Conservation (phyloP, 2,329 filamentous ascomycete species). For the Coleophoma cylindrospora region DNA sequence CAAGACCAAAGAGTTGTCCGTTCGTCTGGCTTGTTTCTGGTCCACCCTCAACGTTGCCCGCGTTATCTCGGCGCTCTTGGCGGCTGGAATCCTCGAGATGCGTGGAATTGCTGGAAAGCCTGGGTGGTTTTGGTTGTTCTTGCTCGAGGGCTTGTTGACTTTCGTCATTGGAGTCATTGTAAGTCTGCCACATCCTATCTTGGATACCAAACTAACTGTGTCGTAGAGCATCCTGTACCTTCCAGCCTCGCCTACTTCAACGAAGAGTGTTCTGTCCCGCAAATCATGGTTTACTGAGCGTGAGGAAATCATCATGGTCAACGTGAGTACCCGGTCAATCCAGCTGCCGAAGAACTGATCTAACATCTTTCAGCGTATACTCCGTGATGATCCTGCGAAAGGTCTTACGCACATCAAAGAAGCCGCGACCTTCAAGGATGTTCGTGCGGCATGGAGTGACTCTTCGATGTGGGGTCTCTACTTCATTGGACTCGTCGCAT, state of each 20-base stretch:
- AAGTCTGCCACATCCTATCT: constrained; percentile 3
- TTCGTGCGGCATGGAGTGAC: constrained; percentile 39
- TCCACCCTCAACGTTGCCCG: constrained; percentile 36
- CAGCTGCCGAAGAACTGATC: background rate
- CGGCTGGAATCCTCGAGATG: constrained; percentile 43
- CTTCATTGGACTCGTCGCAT: constrained; percentile 40
- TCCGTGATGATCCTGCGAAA: constrained; percentile 50
- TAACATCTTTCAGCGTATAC: constrained; percentile 29
- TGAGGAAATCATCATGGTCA: constrained; percentile 67
- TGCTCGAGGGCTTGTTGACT: constrained; percentile 36
- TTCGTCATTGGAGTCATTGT: constrained; percentile 42
- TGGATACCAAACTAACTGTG: background rate
- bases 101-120: constrained; percentile 39
- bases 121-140: constrained; percentile 52
- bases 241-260: constrained; percentile 60
- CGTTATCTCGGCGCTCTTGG: constrained; percentile 42
- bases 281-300: constrained; percentile 62
- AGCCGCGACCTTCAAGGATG: constrained; percentile 34
- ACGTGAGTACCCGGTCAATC: constrained; percentile 25
- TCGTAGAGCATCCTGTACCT: constrained; percentile 48
- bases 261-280: constrained; percentile 53
- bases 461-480: constrained; percentile 45
- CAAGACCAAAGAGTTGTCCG: constrained; percentile 60
- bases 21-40: constrained; percentile 67
- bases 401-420: constrained; percentile 41